phyloP scores from a whole-genome alignment of 306 rosid species.

The Vigna radiata region DNA sequence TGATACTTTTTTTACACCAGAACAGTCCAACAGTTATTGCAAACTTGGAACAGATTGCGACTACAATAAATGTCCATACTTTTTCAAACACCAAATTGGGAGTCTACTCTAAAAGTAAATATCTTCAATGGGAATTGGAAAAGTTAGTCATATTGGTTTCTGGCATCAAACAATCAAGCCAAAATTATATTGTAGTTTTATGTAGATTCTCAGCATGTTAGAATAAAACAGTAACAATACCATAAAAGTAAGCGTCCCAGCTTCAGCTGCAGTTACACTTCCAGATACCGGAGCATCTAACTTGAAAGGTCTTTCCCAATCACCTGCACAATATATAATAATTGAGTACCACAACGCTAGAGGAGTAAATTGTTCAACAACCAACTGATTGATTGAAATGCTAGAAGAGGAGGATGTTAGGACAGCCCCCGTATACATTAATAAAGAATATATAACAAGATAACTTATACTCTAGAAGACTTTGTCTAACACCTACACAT shows the following conservation, averaged over 20 bases:
- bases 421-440: background rate
- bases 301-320: constrained; percentile 63
- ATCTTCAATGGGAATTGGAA: background rate
- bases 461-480: background rate
- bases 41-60: constrained; percentile 24
- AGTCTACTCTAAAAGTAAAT: constrained; percentile 5
- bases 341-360: constrained; percentile 31
- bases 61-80: background rate
- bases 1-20: constrained; percentile 5
- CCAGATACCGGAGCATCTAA: constrained; percentile 99
- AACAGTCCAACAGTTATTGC: background rate
- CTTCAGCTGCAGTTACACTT: constrained; percentile 93
- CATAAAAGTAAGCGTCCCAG: constrained; percentile 92
- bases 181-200: background rate
- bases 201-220: constrained; percentile 1
- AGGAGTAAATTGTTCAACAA: constrained; percentile 1
- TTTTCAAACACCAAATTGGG: constrained; percentile 1
- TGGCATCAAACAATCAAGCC: constrained; percentile 2
- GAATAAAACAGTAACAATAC: constrained; percentile 52
- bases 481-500: background rate
- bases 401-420: background rate
- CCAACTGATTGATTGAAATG: constrained; percentile 31
- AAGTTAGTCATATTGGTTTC: constrained; percentile 7
- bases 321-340: constrained; percentile 50
- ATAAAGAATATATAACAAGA: constrained; percentile 5